Percentiles rank a stretch among this genome's conserved stretches.
Evolutionary conservation across 2,329 filamentous ascomycete species (phyloP).

Genomic region (Colletotrichum ledebouriae): DNA sequence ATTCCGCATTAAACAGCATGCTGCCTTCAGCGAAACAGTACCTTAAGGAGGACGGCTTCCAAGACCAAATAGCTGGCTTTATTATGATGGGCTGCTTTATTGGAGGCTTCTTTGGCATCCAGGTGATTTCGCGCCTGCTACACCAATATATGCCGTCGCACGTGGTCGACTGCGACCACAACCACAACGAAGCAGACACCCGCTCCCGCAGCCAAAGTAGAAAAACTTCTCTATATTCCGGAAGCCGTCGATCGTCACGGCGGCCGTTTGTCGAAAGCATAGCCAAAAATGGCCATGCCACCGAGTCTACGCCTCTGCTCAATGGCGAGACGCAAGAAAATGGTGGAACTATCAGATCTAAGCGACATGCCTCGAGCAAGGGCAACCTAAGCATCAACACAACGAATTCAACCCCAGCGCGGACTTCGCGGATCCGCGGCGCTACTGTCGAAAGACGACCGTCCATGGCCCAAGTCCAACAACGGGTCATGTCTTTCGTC

Average conservation of each 20-base stretch:
- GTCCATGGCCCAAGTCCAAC: slow-evolving; percentile 68
- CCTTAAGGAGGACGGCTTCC: slow-evolving; percentile 76
- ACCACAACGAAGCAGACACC: slow-evolving; percentile 62
- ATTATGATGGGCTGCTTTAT: slow-evolving; percentile 78
- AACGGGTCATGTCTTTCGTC: slow-evolving; percentile 73
- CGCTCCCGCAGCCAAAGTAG: slow-evolving; percentile 42
- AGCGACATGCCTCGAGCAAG: slow-evolving; percentile 49
- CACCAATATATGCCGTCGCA: slow-evolving; percentile 83
- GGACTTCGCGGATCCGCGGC: slow-evolving; percentile 45
- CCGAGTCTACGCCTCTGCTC: slow-evolving; percentile 66
- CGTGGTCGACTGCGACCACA: slow-evolving; percentile 84
- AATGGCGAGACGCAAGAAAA: slow-evolving; percentile 47
- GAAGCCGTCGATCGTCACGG: slow-evolving; percentile 49
- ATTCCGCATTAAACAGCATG: slow-evolving; percentile 94
- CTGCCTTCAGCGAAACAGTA: slow-evolving; percentile 87
- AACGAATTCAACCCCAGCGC: slow-evolving; percentile 26
- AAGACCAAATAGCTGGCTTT: slow-evolving; percentile 75
- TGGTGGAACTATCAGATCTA: slow-evolving; percentile 46
- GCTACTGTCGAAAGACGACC: slow-evolving; percentile 58
- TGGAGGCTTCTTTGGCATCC: slow-evolving; percentile 80
- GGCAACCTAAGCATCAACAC: slow-evolving; percentile 46
- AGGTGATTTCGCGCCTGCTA: slow-evolving; percentile 77
- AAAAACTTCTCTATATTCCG: slow-evolving; percentile 35
- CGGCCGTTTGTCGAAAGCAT: slow-evolving; percentile 43
- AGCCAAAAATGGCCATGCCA: slow-evolving; percentile 44